phyloP scores from a whole-genome alignment of 805 yeast genomes.

The Tetrapisispora pingtungensis region DNA sequence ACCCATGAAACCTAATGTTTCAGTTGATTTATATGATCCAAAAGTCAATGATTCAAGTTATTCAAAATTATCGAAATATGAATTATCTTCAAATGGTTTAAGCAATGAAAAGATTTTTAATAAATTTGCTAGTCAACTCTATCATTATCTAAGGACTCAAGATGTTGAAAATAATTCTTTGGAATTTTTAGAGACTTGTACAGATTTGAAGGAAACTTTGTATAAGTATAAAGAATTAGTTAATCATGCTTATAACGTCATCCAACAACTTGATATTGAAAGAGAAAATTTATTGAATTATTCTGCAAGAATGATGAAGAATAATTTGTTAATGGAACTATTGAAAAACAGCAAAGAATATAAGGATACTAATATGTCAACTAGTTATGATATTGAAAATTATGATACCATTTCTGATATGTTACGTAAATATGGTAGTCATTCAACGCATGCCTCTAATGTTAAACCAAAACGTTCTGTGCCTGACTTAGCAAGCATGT shows the following conservation, averaged over 20 bases:
- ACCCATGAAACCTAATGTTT: slow-evolving; percentile 45
- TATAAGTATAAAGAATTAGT: slow-evolving; percentile 25
- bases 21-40: slow-evolving; percentile 18
- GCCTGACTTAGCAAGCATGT: neutral
- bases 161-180: slow-evolving; percentile 32
- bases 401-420: neutral
- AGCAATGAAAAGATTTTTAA: neutral
- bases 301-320: slow-evolving; percentile 65
- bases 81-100: neutral
- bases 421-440: neutral
- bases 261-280: slow-evolving; percentile 54
- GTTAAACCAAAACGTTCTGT: neutral
- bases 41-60: neutral
- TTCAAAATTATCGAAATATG: neutral
- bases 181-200: slow-evolving; percentile 26
- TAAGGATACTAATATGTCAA: neutral
- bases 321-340: slow-evolving; percentile 51
- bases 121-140: slow-evolving; percentile 31
- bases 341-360: slow-evolving; percentile 33
- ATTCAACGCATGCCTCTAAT: neutral
- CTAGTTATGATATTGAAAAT: neutral
- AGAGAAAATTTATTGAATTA: slow-evolving; percentile 59
- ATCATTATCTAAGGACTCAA: slow-evolving; percentile 36
- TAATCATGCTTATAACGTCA: slow-evolving; percentile 29
- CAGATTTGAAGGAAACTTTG: slow-evolving; percentile 22